phyloP scores from a whole-genome alignment of 345 rosid species.

The Conringia planisiliqua region DNA sequence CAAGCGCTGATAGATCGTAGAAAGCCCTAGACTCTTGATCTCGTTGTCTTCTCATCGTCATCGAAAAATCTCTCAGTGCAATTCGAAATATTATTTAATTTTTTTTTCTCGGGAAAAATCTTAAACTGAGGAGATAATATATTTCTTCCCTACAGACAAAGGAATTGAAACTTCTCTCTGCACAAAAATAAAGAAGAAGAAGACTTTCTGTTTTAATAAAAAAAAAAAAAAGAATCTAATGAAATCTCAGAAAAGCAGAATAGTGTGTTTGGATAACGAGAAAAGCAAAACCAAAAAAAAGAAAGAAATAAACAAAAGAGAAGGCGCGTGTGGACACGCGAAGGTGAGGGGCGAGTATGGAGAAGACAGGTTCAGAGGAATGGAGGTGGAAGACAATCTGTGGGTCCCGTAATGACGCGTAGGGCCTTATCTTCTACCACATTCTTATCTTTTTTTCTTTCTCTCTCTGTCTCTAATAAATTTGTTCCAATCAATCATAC shows the following conservation, averaged over 20 bases:
- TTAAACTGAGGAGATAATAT: too few relatives aligned
- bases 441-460: too few relatives aligned
- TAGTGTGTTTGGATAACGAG: slow-evolving; percentile 18
- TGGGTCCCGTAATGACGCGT: slow-evolving; percentile 24
- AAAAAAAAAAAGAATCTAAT: neutral
- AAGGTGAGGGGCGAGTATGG: neutral
- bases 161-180: neutral
- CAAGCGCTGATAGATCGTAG: slow-evolving; percentile 64
- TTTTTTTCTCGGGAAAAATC: too few relatives aligned
- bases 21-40: slow-evolving; percentile 58
- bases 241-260: neutral
- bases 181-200: too few relatives aligned
- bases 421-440: slow-evolving; percentile 20
- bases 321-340: slow-evolving; percentile 12
- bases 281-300: neutral
- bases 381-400: neutral
- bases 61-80: too few relatives aligned
- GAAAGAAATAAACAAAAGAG: neutral
- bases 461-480: too few relatives aligned
- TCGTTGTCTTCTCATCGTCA: slow-evolving; percentile 46
- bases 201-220: too few relatives aligned
- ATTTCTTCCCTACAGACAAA: neutral
- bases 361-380: neutral
- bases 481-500: too few relatives aligned
- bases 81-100: neutral